A percentile compares a stretch with the other conserved stretches of the same genome.
Conservation (phyloP, 306 rosid species). For the Medicago lupulina region DNA sequence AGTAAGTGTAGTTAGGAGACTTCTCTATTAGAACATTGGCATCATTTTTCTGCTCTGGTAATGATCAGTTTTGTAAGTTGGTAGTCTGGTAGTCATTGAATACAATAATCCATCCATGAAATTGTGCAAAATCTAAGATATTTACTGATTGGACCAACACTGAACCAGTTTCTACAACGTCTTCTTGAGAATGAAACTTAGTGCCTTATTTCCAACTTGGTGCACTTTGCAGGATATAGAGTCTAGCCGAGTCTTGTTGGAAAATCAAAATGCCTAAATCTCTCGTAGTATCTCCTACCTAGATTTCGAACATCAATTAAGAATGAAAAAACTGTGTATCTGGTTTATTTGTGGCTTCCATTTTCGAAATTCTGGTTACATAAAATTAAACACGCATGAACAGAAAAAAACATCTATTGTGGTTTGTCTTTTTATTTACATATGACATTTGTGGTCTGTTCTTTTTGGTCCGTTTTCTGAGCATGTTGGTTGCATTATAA, state of each 20-base stretch:
- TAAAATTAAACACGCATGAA: slow-evolving; percentile 20
- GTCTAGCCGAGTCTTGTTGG: not conserved
- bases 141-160: slow-evolving; percentile 21
- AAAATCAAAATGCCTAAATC: slow-evolving; percentile 22
- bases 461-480: slow-evolving; percentile 7
- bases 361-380: slow-evolving; percentile 14
- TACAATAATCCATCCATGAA: not conserved
- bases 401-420: not conserved
- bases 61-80: slow-evolving; percentile 7
- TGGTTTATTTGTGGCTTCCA: slow-evolving; percentile 15
- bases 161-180: slow-evolving; percentile 12
- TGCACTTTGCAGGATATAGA: slow-evolving; percentile 33
- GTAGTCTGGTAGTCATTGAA: not conserved
- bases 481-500: slow-evolving; percentile 16
- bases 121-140: slow-evolving; percentile 16
- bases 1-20: not conserved
- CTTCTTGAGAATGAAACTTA: slow-evolving; percentile 6
- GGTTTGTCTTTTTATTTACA: slow-evolving; percentile 14
- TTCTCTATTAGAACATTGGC: not conserved
- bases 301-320: slow-evolving; percentile 6
- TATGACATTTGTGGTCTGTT: slow-evolving; percentile 23
- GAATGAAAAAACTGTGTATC: not conserved
- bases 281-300: slow-evolving; percentile 6
- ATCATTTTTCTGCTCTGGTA: slow-evolving; percentile 6
- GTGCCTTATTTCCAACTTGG: slow-evolving; percentile 29